A percentile compares a stretch with the other conserved stretches of the same genome.
Evolutionary conservation across 352 stramenopile genomes (phyloP).

Genomic region (Globisporangium sylvaticum): DNA sequence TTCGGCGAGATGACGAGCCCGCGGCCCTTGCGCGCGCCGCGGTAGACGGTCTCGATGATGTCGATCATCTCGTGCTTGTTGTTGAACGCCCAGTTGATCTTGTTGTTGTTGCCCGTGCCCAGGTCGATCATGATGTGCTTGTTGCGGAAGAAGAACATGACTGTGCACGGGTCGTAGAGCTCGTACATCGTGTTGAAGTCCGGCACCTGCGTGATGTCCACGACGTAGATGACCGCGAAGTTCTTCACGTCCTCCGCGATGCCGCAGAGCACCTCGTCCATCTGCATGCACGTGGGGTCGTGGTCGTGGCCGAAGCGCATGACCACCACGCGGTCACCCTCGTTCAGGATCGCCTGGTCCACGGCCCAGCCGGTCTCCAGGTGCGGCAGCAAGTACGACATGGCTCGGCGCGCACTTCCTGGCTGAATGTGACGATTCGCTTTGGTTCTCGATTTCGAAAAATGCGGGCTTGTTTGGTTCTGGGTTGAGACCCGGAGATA

Average conservation of each 20-base stretch:
- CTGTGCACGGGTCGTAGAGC: constrained; percentile 98
- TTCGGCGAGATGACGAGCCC: constrained; percentile 98
- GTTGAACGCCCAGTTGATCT: constrained; percentile 98
- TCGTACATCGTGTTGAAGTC: constrained; percentile 99
- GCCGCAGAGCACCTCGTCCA: constrained; percentile 94
- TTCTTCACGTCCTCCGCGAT: constrained; percentile 99
- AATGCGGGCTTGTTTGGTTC: neutral
- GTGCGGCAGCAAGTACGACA: constrained; percentile 98
- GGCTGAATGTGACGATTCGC: neutral
- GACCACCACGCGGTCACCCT: constrained; percentile 97
- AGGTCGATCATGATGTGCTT: constrained; percentile 99
- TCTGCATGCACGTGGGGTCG: constrained; percentile 98
- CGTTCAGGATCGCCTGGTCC: constrained; percentile 98
- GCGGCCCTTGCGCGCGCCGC: constrained; percentile 95
- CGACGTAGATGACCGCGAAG: constrained; percentile 98
- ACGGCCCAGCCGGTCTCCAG: constrained; percentile 97
- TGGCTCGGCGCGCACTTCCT: constrained; percentile 18
- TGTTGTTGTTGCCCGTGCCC: constrained; percentile 99
- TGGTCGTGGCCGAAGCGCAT: constrained; percentile 99
- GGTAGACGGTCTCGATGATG: constrained; percentile 99
- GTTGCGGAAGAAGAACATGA: constrained; percentile 99
- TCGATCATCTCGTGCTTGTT: constrained; percentile 99
- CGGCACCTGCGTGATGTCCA: constrained; percentile 92
- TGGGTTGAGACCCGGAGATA: neutral
- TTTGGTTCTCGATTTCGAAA: neutral